Evolutionary conservation across 768 basidiomycete genomes (phyloP), one percentile per base, ranked within the genome.

Genomic region (Naganishia friedmannii): DNA sequence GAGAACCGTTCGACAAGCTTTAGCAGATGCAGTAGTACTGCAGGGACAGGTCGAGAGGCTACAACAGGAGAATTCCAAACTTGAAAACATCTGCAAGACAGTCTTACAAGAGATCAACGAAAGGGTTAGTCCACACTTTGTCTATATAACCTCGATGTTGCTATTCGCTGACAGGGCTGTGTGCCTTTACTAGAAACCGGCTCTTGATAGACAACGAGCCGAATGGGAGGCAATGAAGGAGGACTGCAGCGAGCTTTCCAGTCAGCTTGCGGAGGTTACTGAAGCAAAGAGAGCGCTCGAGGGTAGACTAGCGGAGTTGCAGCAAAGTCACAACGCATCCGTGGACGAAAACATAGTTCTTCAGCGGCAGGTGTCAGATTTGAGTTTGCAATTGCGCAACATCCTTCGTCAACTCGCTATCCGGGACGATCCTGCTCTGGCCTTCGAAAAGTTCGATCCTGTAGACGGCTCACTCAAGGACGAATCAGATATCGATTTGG

Each of bases 251-350:
- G 77, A 81, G 34, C 73, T 81, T 7, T 71, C 77, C 12, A 74
- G 76, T 23, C 23, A 53, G 23, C 53, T 72, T 3, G 53, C 71
- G 3, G 58, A 65, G 26, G 65, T 54, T 2, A 66, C 42, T 10
- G 53, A 68, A n/a, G 66, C 67, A 19, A 66, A 66, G 29, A 58
- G 67, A 29, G 34, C 37, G 21, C 37, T 63, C n/a, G 65, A 67
- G 34, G 34, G 29, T 21, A 58, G 48, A 56, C 66, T 67, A 19
- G 66, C 37, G 26, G 56, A 57, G 17, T 19, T 58, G 6, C 92
- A 93, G 12, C 93, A 94, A 9, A 85, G 92, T 32, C 85, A 98
- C 12, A 87, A 89, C n/a, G 90, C 95, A 79, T 93, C 96, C 81
- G 88, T 91, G 26, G 84, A 84, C 4, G 94, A 97, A 79, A 93